Base-by-base conservation (phyloP, 805 yeast species). In the Limtongia smithiae region DNA sequence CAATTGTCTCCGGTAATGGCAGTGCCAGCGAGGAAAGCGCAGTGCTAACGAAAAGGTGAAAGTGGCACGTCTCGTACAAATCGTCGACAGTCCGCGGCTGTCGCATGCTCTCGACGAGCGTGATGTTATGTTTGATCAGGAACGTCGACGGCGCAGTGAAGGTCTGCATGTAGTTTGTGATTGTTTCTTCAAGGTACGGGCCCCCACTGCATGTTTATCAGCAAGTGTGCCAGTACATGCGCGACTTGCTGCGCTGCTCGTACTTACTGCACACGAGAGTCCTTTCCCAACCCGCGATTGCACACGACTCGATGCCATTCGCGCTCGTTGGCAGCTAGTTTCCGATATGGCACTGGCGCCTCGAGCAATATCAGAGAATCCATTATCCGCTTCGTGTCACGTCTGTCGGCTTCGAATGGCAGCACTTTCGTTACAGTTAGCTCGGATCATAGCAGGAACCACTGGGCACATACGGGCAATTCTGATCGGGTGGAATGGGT, bases 11-110 rank as follows among this genome's bases (percentile, higher is more conserved):
- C 7, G 56, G 54, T 4, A 51, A 34, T 15, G 46, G 46, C 30
- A 20, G 30, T 6, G 51, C 33, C 18, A 45, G 40, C 9, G 58
- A 42, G 3, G 50, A 17, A 12, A 51, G 22, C 15, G 28, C 24
- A 25, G n/a, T 30, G 9, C 45, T 32, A 3, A 54, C 31, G 20
- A 51, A 42, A 2, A 54, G 37, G 28, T 54, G 40, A 22, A 54
- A 15, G 37, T 54, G 58, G 17, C 58, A 51, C 5, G 51, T 46
- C 41, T 51, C 55, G 37, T 46, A 41, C 20, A 54, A n/a, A 20
- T 54, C 58, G n/a, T 37, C 40, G 8, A 27, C 25, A 18, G 37
- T 30, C 24, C 20, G 20, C 2, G 58, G 58, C 9, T 37, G 25
- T 22, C 41, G 27, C 33, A 51, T 36, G 35, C 43, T 38, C 25